A percentile compares a stretch with the other conserved stretches of the same genome.
Conservation (phyloP, 148 eudicot species). For the Vaccinium myrtillus region DNA sequence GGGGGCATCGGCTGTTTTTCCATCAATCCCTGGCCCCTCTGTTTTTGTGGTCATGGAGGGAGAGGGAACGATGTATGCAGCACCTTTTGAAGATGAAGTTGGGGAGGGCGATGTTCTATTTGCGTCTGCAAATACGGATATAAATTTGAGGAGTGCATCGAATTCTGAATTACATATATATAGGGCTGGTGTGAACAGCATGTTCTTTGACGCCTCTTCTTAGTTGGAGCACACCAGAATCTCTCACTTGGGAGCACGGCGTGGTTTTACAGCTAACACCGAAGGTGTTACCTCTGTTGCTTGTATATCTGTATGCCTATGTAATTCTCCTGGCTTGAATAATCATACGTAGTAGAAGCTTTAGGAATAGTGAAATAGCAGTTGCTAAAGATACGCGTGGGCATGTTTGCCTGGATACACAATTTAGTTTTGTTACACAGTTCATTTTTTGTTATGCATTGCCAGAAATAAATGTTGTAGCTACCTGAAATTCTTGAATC, state of each 20-base stretch:
- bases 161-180: conserved; percentile 50
- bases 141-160: conserved; percentile 37
- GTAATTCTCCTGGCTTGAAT: conserved; percentile 6
- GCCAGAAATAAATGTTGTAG: background rate
- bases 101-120: conserved; percentile 71
- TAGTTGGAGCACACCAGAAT: background rate
- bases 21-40: conserved; percentile 68
- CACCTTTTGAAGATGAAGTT: conserved; percentile 35
- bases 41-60: conserved; percentile 64
- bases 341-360: background rate
- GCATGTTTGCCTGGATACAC: background rate
- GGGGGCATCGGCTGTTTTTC: conserved; percentile 41
- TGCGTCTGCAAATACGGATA: conserved; percentile 57
- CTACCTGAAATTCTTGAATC: background rate
- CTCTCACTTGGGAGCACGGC: background rate
- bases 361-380: background rate
- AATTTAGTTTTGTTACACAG: background rate
- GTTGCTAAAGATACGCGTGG: background rate
- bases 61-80: conserved; percentile 41
- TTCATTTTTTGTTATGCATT: background rate
- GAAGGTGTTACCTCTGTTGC: background rate
- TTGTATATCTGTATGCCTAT: background rate
- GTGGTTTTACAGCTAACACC: background rate
- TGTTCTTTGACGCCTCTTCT: conserved; percentile 37
- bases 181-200: conserved; percentile 82